Evolutionary conservation across 2,329 filamentous ascomycete genomes (phyloP), one percentile per base, ranked within the genome.

Genomic region (Aspergillus terreus): DNA sequence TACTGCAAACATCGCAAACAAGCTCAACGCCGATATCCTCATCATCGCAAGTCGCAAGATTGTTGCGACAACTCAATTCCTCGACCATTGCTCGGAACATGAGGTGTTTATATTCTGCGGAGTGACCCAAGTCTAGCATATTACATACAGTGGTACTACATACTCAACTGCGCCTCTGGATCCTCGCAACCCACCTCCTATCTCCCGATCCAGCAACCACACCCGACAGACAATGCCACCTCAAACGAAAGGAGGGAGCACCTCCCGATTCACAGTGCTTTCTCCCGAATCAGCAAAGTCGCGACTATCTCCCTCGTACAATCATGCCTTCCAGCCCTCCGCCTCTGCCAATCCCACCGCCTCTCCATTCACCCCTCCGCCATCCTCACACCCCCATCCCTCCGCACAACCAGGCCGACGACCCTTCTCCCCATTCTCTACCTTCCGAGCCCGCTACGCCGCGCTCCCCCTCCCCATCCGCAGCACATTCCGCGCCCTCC

Each of bases 391-490:
- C 50, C 4, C 55, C 32, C 7, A 21, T 17, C 4, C 35, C 46
- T 46, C 44, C 5, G 6, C 45, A 30, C 47, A 40, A 23, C 44
- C 44, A 9, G 46, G 56, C 27, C 56, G 56, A 23, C 52, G 32
- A 40, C 49, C 44, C 51, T 50, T 61, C 30, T 52, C 54, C 21
- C 47, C 66, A 55, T 56, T 65, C 52, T 57, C 60, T 25, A 52
- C 49, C 55, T 50, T 71, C 46, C 62, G 64, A 53, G 51, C 56
- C 30, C 59, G 63, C 58, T 66, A 62, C 52, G 52, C 63, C 23
- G 23, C 59, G 23, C 60, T 69, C 51, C 68, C 70, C 5, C 17
- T 44, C 12, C 60, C 65, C 6, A 40, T 65, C 23, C 63, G 63
- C 46, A 52, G 50, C 15, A 62, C 62, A 35, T 52, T 63, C 32